Percentiles rank a stretch among this genome's conserved stretches.
These are phyloP conservation scores for Eragrostis tef DNA, from an alignment of 202 grass and related monocot genomes.

Conservation along the genomic window DNA sequence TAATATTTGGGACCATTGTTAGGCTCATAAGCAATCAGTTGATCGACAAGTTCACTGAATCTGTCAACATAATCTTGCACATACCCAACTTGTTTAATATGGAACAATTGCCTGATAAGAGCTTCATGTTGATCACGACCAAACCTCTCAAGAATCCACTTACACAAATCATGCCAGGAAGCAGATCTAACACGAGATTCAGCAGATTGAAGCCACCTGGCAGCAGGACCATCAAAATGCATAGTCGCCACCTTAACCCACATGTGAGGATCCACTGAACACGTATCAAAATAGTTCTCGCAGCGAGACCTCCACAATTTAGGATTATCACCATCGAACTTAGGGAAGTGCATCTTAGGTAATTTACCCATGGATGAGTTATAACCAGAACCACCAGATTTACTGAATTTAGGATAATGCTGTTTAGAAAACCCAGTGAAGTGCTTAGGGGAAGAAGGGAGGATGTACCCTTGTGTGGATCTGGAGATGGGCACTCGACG, in stretches of 20 bases:
- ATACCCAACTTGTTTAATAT: not conserved
- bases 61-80: not conserved
- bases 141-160: not conserved
- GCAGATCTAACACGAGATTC: accelerated
- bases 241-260: not conserved
- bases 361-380: not conserved
- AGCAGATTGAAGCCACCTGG: not conserved
- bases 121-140: not conserved
- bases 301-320: not conserved
- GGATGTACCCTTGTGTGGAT: too few relatives aligned
- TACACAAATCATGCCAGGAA: not conserved
- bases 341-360: not conserved
- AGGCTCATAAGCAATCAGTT: not conserved
- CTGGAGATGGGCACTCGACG: too few relatives aligned
- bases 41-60: not conserved
- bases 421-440: too few relatives aligned
- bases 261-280: not conserved
- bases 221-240: not conserved
- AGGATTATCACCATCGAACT: not conserved
- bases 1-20: not conserved
- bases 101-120: not conserved
- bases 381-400: too few relatives aligned
- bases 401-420: too few relatives aligned
- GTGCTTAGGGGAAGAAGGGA: too few relatives aligned
- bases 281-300: not conserved